Percentiles rank a stretch among this genome's conserved stretches.
These are phyloP conservation scores for Blepharisma japonicum DNA, from an alignment of 73 alveolate species.

Conservation along the genomic window DNA sequence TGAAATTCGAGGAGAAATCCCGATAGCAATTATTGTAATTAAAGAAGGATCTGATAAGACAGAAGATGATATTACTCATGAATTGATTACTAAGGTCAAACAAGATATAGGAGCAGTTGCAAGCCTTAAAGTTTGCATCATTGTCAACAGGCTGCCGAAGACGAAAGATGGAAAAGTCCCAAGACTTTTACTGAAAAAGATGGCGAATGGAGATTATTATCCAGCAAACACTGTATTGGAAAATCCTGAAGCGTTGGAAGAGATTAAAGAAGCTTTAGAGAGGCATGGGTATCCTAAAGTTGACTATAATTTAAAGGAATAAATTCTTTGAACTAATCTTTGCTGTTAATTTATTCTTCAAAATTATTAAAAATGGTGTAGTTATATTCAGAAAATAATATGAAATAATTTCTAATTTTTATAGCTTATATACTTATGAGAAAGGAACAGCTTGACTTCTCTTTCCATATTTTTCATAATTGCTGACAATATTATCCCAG, in stretches of 20 bases:
- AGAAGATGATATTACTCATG: constrained; percentile 45
- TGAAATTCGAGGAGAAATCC: constrained; percentile 93
- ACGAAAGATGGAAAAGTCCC: constrained; percentile 95
- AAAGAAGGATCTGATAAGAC: constrained; percentile 63
- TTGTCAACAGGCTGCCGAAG: constrained; percentile 94
- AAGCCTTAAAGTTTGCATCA: constrained; percentile 58
- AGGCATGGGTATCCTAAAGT: too few species aligned
- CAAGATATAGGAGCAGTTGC: constrained; percentile 91
- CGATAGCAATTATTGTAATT: constrained; percentile 87
- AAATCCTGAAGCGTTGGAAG: too few species aligned
- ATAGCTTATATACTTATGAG: too few species aligned
- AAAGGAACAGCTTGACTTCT: constrained; percentile 37
- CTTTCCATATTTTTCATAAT: constrained; percentile 50
- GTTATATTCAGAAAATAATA: too few species aligned
- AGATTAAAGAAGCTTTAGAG: too few species aligned
- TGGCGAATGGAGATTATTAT: neutral
- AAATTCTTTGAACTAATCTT: too few species aligned
- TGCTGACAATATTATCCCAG: constrained; percentile 52
- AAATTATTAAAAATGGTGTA: too few species aligned
- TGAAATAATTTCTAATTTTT: too few species aligned
- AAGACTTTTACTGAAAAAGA: neutral
- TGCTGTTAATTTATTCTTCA: too few species aligned
- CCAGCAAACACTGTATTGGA: too few species aligned
- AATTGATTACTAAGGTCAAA: constrained; percentile 57
- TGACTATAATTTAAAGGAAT: too few species aligned